Base-by-base conservation (phyloP, 2,329 filamentous ascomycete genomes). In the Colletotrichum camelliae region DNA sequence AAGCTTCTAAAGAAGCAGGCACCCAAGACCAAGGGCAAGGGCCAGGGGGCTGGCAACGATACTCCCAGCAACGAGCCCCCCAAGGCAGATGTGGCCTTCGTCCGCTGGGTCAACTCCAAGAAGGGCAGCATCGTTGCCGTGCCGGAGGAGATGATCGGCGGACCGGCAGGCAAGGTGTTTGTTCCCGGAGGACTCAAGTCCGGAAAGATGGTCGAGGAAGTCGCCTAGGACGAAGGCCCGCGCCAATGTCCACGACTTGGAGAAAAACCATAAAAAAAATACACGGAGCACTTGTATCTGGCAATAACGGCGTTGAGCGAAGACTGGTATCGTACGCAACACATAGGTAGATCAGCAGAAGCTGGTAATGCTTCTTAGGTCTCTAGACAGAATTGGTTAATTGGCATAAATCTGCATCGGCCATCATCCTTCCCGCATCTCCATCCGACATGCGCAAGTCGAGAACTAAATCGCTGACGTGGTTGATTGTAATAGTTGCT, bases 1-100 rank as follows among this genome's bases (percentile, higher is more conserved):
- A 96, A 96, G 81, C 91, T 97, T 3, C 91, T 97, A 68, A 96
- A 96, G 84, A 96, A 96, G 82, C 95, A 96, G 83, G 94, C 94
- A 1, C 93, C 94, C 29, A 96, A 96, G 84, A 91, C 91, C 72
- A 93, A 90, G 78, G 87, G 88, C 78, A 91, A 90, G 79, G 88
- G 83, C 37, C 84, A 78, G 70, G 82, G 79, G 73, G 86, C 80
- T 70, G 90, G 88, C 39, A 89, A 89, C 13, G 88, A 87, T 12
- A 86, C 86, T 3, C 87, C 87, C 9, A 89, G 89, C 66, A 85
- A 83, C 2, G 88, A 88, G 3, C 78, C 82, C 4, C 86, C 87
- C 48, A 90, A 86, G 77, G 86, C 92, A 1, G 88, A 91, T 76
- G 89, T 93, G 2, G 85, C 92, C 9, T 93, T 93, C 78, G 87